These are phyloP conservation scores for Microbotryum violaceum DNA, from an alignment of 1,284 basidiomycete genomes.

Conservation along the genomic window DNA sequence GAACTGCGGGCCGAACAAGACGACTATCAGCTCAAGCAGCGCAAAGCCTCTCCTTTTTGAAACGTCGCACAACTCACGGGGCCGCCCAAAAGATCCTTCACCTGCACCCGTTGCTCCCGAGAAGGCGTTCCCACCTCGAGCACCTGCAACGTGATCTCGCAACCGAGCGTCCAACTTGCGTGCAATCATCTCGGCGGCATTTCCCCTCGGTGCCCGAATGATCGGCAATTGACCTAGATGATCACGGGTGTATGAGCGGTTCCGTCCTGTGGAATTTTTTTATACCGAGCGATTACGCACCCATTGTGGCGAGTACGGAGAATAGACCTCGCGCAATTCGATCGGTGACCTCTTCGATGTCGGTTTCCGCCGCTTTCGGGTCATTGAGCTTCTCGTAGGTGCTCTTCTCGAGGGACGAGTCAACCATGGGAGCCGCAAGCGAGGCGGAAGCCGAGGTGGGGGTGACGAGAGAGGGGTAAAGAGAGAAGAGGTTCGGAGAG, in stretches of 20 bases:
- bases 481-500: slow-evolving; percentile 86
- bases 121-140: slow-evolving; percentile 48
- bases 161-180: slow-evolving; percentile 90
- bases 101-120: slow-evolving; percentile 39
- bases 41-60: not conserved
- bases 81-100: slow-evolving; percentile 54
- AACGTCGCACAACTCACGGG: not conserved
- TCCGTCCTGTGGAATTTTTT: not conserved
- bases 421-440: slow-evolving; percentile 30
- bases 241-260: slow-evolving; percentile 2
- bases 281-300: slow-evolving; percentile 44
- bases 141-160: slow-evolving; percentile 78
- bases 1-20: slow-evolving; percentile 49
- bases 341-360: slow-evolving; percentile 91
- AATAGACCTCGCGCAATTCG: slow-evolving; percentile 85
- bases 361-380: slow-evolving; percentile 78
- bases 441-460: slow-evolving; percentile 22
- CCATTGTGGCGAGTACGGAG: slow-evolving; percentile 84
- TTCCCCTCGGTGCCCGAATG: slow-evolving; percentile 88
- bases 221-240: slow-evolving; percentile 76
- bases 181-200: slow-evolving; percentile 97
- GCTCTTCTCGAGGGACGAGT: slow-evolving; percentile 37
- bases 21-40: not conserved
- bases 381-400: slow-evolving; percentile 85
- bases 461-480: slow-evolving; percentile 46